Evolutionary conservation across 495 filamentous ascomycete genomes (phyloP).

Genomic region (Neurospora sp.): DNA sequence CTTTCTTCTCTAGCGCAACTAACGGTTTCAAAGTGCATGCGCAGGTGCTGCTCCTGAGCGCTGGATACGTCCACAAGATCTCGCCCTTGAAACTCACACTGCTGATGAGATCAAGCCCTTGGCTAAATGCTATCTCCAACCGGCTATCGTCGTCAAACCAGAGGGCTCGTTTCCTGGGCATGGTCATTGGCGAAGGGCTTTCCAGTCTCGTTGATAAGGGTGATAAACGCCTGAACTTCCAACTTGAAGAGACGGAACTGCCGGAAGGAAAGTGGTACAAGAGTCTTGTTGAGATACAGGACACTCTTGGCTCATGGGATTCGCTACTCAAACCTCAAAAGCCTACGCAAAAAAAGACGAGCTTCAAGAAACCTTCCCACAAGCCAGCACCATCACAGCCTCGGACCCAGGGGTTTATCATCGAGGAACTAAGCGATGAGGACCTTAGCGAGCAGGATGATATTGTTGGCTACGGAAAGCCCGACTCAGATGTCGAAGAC

Average conservation of each 20-base stretch:
- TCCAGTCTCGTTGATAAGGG: conserved; percentile 71
- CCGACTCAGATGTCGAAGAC: conserved; percentile 86
- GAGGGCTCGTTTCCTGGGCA: conserved; percentile 73
- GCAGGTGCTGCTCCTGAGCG: conserved; percentile 67
- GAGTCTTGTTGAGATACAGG: conserved; percentile 49
- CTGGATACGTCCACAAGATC: conserved; percentile 61
- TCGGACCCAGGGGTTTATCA: conserved; percentile 37
- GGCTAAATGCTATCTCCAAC: conserved; percentile 75
- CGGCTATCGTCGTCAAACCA: conserved; percentile 67
- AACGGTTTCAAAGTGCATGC: conserved; percentile 48
- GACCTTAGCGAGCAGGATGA: conserved; percentile 56
- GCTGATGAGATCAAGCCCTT: conserved; percentile 57
- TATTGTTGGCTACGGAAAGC: conserved; percentile 74
- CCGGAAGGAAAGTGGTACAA: conserved; percentile 73
- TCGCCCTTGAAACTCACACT: conserved; percentile 49
- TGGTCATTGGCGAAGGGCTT: conserved; percentile 75
- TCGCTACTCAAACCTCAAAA: conserved; percentile 23
- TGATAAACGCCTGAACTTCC: conserved; percentile 65
- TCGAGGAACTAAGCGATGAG: conserved; percentile 58
- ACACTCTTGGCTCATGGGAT: conserved; percentile 52
- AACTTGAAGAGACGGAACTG: conserved; percentile 65
- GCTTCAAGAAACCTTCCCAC: conserved; percentile 6
- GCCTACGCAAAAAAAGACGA: conserved; percentile 1
- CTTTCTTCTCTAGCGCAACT: conserved; percentile 8
- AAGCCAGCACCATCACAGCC: conserved; percentile 14